Evolutionary conservation across 2,329 filamentous ascomycete species (phyloP).

Genomic region (Fusarium mexicanum): DNA sequence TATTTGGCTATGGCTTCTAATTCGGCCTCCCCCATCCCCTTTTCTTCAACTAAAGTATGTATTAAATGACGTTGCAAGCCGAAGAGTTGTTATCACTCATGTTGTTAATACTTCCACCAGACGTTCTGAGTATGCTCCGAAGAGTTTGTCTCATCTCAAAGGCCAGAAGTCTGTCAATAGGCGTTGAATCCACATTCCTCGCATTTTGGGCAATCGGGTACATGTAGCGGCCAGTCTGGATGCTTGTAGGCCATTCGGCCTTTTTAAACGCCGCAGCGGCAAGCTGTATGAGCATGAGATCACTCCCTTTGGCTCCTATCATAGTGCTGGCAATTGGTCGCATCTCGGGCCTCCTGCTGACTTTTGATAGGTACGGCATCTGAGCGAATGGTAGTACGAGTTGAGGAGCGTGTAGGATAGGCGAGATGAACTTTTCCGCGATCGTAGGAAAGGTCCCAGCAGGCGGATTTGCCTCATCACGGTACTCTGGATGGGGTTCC

Average conservation of each 20-base stretch:
- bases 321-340: background rate
- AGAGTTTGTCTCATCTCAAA: background rate
- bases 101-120: no score
- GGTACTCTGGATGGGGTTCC: background rate
- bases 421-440: background rate
- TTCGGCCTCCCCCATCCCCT: background rate
- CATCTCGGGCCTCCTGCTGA: background rate
- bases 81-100: background rate
- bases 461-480: rapidly evolving
- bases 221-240: background rate
- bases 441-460: background rate
- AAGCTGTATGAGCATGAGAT: background rate
- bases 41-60: no score
- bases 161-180: rapidly evolving
- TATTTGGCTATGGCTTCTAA: background rate
- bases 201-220: rapidly evolving
- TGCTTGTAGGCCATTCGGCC: rapidly evolving
- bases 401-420: background rate
- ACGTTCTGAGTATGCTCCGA: no score
- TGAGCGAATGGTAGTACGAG: background rate
- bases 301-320: background rate
- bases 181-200: rapidly evolving
- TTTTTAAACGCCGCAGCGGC: rapidly evolving
- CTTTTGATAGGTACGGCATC: background rate
- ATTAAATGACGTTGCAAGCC: background rate